Evolutionary conservation across 2,329 filamentous ascomycete species (phyloP).

Genomic region (Cladosporium colombiae): DNA sequence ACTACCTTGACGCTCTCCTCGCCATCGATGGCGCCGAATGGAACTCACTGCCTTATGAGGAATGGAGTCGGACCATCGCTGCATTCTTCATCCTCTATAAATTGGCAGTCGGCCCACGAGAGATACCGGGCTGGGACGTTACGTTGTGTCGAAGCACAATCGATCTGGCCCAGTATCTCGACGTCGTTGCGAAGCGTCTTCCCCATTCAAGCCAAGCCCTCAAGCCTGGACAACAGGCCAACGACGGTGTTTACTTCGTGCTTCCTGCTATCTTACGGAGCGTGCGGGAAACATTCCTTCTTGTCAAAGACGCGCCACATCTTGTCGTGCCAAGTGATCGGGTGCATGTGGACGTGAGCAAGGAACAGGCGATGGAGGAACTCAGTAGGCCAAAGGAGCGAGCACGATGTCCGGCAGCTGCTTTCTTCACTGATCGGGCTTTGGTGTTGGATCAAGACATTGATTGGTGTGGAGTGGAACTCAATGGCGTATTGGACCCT

Average conservation of each 20-base stretch:
- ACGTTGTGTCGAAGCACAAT: not conserved
- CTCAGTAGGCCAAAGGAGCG: not conserved
- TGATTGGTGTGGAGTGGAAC: not conserved
- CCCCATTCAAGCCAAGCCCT: not conserved
- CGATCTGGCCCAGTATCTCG: not conserved
- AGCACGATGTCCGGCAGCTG: not conserved
- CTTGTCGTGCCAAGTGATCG: not conserved
- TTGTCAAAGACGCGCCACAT: not conserved
- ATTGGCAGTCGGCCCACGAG: constrained; percentile 1
- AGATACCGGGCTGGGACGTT: constrained; percentile 3
- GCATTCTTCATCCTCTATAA: constrained; percentile 17
- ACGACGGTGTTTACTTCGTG: not conserved
- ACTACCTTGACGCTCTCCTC: constrained; percentile 15
- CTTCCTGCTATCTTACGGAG: not conserved
- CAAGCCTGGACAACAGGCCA: not conserved
- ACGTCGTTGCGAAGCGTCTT: not conserved
- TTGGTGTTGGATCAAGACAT: not conserved
- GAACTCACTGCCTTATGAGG: constrained; percentile 1
- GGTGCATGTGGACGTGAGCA: not conserved
- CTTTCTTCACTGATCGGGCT: not conserved
- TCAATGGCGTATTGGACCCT: not conserved
- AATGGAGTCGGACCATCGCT: constrained; percentile 1
- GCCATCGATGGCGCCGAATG: not conserved
- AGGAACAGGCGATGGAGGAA: not conserved
- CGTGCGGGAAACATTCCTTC: not conserved